Conservation (phyloP, 345 rosid genomes). For the Acer campestre region DNA sequence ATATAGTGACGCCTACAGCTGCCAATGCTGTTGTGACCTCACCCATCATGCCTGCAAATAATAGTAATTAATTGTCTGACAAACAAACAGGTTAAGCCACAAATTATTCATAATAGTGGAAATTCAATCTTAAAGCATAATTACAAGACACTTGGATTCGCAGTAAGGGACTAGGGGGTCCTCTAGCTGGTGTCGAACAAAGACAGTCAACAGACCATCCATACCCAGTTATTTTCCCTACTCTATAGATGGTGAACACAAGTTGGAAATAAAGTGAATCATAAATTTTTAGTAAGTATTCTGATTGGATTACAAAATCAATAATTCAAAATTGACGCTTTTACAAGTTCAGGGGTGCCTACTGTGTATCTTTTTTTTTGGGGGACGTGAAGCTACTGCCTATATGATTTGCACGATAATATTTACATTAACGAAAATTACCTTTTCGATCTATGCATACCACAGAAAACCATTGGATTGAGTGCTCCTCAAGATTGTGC, state of each 20-base stretch:
- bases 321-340: neutral
- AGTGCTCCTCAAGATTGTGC: conserved; percentile 93
- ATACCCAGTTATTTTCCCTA: neutral
- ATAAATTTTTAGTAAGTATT: neutral
- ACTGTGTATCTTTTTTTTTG: neutral
- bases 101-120: neutral
- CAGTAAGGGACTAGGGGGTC: neutral
- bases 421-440: conserved; percentile 29
- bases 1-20: conserved; percentile 63
- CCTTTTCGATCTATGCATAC: conserved; percentile 90
- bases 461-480: conserved; percentile 87
- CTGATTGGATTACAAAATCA: neutral
- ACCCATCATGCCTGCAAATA: conserved; percentile 76
- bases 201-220: neutral
- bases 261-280: neutral
- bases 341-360: neutral
- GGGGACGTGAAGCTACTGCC: neutral
- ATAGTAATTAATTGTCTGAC: conserved; percentile 7
- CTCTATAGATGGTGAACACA: neutral
- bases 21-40: conserved; percentile 80
- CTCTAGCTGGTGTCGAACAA: neutral
- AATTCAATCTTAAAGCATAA: neutral
- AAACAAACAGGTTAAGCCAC: neutral
- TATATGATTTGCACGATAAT: neutral
- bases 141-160: neutral